Evolutionary conservation across 139 green algal species (phyloP).

Genomic region (Chlorella sorokiniana): DNA sequence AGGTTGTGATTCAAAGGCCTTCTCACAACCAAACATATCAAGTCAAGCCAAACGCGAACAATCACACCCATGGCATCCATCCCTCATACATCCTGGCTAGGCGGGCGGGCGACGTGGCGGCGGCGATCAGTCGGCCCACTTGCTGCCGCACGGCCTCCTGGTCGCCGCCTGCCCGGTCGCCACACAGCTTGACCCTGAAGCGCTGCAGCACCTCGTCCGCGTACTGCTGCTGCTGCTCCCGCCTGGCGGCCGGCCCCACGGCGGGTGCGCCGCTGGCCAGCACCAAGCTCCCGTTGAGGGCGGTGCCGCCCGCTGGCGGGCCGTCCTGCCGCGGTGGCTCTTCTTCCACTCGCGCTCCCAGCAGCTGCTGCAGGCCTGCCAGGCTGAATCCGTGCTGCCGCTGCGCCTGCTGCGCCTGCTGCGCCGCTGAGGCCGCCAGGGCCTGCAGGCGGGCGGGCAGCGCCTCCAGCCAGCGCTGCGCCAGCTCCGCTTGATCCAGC

Average conservation of each 20-base stretch:
- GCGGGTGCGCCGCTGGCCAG: not conserved
- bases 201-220: not conserved
- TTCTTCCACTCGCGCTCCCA: not conserved
- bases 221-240: not conserved
- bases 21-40: no score
- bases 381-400: constrained; percentile 12
- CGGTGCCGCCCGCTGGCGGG: not conserved
- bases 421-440: not conserved
- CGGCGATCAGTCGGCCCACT: constrained; percentile 60
- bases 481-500: not conserved
- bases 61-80: constrained; percentile 85
- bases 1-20: no score
- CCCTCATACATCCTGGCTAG: constrained; percentile 87
- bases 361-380: constrained; percentile 5
- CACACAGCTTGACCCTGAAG: constrained; percentile 1
- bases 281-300: constrained; percentile 10
- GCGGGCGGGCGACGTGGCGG: constrained; percentile 65
- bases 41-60: no score
- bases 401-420: not conserved
- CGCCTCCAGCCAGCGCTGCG: not conserved
- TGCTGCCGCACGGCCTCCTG: not conserved
- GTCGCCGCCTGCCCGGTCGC: not conserved
- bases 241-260: not conserved
- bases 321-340: not conserved
- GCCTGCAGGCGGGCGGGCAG: not conserved